phyloP scores from a whole-genome alignment of 768 basidiomycete species.

The Pleurotus djamor region DNA sequence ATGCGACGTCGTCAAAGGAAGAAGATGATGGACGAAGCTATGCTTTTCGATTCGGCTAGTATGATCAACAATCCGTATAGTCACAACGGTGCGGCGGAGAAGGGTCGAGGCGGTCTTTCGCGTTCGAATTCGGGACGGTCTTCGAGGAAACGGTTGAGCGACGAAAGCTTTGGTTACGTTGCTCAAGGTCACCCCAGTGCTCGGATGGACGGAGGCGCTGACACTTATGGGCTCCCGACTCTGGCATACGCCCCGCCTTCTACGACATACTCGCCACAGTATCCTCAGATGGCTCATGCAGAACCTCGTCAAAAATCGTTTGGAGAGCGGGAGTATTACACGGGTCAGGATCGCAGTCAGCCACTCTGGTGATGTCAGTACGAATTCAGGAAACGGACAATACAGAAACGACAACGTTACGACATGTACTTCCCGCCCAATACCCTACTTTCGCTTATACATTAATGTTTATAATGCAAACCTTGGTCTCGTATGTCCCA shows the following conservation, averaged over 20 bases:
- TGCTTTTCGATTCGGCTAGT: constrained; percentile 48
- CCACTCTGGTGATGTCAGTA: background rate
- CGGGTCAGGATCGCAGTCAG: background rate
- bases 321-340: background rate
- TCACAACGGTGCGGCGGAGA: background rate
- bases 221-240: background rate
- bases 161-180: constrained; percentile 1
- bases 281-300: background rate
- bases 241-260: background rate
- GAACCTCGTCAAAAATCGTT: background rate
- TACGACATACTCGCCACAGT: background rate
- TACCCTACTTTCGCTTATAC: too few relatives aligned
- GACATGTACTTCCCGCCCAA: too few relatives aligned
- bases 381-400: background rate
- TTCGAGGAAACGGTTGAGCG: background rate
- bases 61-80: constrained; percentile 9
- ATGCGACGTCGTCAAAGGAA: constrained; percentile 47
- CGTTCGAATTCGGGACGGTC: background rate
- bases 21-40: constrained; percentile 38
- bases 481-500: too few relatives aligned
- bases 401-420: background rate
- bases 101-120: background rate
- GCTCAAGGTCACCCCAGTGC: background rate
- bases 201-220: background rate
- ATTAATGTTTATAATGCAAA: too few relatives aligned